Percentiles rank a stretch among this genome's conserved stretches.
These are phyloP conservation scores for Jaltomata sinuosa DNA, from an alignment of 257 asterid genomes.

Conservation along the genomic window DNA sequence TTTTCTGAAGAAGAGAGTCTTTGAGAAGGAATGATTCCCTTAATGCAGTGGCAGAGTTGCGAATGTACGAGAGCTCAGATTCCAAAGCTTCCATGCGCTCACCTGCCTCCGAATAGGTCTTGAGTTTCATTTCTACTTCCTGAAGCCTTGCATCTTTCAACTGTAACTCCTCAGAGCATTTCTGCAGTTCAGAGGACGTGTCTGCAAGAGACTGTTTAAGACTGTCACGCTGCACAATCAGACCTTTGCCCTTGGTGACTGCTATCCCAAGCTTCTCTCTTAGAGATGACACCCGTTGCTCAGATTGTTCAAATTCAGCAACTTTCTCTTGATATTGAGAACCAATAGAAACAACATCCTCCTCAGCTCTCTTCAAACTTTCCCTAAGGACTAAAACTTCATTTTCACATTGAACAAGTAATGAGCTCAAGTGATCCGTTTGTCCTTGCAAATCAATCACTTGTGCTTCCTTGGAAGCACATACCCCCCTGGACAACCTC, in stretches of 20 bases:
- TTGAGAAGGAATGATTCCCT: constrained; percentile 97
- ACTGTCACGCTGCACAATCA: constrained; percentile 85
- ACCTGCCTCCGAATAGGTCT: constrained; percentile 88
- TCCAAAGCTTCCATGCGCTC: constrained; percentile 99
- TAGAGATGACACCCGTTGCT: constrained; percentile 79
- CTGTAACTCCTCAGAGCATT: constrained; percentile 65
- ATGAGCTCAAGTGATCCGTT: constrained; percentile 42
- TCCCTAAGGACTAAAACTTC: constrained; percentile 57
- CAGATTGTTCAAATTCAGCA: constrained; percentile 82
- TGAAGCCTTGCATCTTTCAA: constrained; percentile 59
- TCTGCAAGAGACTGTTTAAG: constrained; percentile 88
- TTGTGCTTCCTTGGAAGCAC: constrained; percentile 41
- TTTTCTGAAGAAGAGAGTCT: constrained; percentile 89
- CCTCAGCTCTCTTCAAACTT: constrained; percentile 50
- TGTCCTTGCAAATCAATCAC: constrained; percentile 43
- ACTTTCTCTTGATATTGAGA: constrained; percentile 51
- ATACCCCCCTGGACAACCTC: constrained; percentile 21
- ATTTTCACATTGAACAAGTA: constrained; percentile 47
- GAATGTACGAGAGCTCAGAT: constrained; percentile 95
- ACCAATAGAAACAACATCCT: constrained; percentile 34
- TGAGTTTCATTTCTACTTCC: constrained; percentile 78
- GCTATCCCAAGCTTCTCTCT: constrained; percentile 97
- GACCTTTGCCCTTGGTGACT: constrained; percentile 93
- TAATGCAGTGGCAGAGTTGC: constrained; percentile 90
- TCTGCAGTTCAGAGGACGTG: constrained; percentile 62